Conservation (phyloP, 768 basidiomycete genomes). For the Tephrocybe sp. region DNA sequence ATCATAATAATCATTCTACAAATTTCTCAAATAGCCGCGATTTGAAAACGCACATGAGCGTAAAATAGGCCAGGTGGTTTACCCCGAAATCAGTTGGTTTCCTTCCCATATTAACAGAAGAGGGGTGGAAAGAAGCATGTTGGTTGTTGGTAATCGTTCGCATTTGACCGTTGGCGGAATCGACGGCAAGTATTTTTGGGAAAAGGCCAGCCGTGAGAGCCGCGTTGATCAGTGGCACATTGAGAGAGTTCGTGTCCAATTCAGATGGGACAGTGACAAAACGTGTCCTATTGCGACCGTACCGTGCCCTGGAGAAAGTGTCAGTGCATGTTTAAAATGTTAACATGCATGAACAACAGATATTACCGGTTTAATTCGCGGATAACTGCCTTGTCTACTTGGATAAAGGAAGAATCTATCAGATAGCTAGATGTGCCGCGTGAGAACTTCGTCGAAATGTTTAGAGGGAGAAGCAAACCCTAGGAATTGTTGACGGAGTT, state of each 20-base stretch:
- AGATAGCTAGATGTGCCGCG: constrained; percentile 55
- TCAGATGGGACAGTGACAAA: constrained; percentile 75
- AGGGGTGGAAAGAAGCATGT: constrained; percentile 78
- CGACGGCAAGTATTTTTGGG: constrained; percentile 83
- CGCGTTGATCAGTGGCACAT: constrained; percentile 67
- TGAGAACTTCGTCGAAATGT: constrained; percentile 8
- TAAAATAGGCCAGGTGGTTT: constrained; percentile 81
- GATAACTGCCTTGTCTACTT: constrained; percentile 59
- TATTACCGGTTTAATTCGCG: constrained; percentile 66
- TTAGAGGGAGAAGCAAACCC: constrained; percentile 35
- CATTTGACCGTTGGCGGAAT: constrained; percentile 57
- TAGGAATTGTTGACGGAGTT: constrained; percentile 87
- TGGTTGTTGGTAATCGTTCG: constrained; percentile 84
- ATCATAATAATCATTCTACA: neutral
- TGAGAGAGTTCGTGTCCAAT: constrained; percentile 66
- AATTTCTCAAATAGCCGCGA: neutral
- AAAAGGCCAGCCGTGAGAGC: constrained; percentile 86
- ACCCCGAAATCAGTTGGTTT: constrained; percentile 68
- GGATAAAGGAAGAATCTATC: constrained; percentile 84
- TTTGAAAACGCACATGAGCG: constrained; percentile 64
- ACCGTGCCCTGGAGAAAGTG: constrained; percentile 49
- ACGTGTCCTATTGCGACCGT: constrained; percentile 67
- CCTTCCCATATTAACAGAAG: constrained; percentile 83
- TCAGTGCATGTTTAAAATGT: constrained; percentile 3
- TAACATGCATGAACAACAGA: constrained; percentile 19